Conservation (phyloP, 2,329 filamentous ascomycete genomes). For the Alternaria viburni region DNA sequence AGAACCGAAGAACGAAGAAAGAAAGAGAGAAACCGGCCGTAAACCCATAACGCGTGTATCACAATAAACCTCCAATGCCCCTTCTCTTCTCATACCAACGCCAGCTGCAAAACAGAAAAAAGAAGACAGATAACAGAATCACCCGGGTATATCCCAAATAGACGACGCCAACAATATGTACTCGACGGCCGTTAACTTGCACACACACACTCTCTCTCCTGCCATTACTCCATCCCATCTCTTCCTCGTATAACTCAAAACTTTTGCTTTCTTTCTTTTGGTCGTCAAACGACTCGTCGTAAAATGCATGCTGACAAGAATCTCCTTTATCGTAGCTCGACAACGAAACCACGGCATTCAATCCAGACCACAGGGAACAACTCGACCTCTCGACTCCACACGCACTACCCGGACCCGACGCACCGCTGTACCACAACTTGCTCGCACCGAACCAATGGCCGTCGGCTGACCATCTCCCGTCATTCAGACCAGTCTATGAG, state of each 20-base stretch:
- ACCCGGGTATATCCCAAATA: slow-evolving; percentile 15
- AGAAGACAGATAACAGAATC: not conserved
- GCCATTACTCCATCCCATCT: slow-evolving; percentile 9
- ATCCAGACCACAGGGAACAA: slow-evolving; percentile 82
- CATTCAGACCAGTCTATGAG: slow-evolving; percentile 71
- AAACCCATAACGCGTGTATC: not conserved
- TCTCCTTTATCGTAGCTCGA: slow-evolving; percentile 50
- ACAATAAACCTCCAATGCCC: slow-evolving; percentile 1
- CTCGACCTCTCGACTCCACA: slow-evolving; percentile 86
- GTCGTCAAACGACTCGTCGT: not conserved
- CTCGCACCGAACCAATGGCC: slow-evolving; percentile 84
- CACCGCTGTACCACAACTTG: slow-evolving; percentile 76
- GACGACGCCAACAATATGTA: slow-evolving; percentile 12
- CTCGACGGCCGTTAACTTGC: slow-evolving; percentile 6
- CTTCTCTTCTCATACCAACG: not conserved
- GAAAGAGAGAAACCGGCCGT: slow-evolving; percentile 1
- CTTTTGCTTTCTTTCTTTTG: slow-evolving; percentile 1
- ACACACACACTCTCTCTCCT: slow-evolving; percentile 3
- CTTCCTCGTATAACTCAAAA: not conserved
- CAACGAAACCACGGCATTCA: slow-evolving; percentile 72
- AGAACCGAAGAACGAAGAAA: not conserved
- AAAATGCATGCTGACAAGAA: slow-evolving; percentile 24
- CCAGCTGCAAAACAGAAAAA: not conserved
- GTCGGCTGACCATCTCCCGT: slow-evolving; percentile 64
- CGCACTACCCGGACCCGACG: slow-evolving; percentile 64